phyloP scores from a whole-genome alignment of 2,329 filamentous ascomycete species.

The Basipetospora chlamydospora region DNA sequence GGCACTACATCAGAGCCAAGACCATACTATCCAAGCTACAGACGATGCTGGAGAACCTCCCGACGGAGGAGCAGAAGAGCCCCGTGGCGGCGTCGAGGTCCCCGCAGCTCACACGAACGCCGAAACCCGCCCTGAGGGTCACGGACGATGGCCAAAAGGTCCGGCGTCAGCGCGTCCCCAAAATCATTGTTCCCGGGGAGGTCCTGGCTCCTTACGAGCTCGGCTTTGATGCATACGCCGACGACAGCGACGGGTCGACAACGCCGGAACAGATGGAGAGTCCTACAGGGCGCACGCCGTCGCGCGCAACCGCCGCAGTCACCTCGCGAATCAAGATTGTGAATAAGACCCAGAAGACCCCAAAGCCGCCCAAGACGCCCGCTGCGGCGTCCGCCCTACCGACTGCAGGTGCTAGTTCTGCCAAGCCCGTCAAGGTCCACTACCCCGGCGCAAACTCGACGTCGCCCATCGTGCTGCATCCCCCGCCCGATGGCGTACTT shows the following conservation, averaged over 20 bases:
- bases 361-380: slow-evolving; percentile 17
- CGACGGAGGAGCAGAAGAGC: slow-evolving; percentile 36
- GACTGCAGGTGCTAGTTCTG: too few species aligned
- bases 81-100: slow-evolving; percentile 35
- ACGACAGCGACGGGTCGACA: slow-evolving; percentile 21
- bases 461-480: slow-evolving; percentile 31
- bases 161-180: slow-evolving; percentile 32
- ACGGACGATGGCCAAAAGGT: slow-evolving; percentile 30
- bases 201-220: slow-evolving; percentile 51
- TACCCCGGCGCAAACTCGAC: slow-evolving; percentile 24
- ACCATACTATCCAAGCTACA: slow-evolving; percentile 43
- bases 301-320: slow-evolving; percentile 20
- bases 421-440: slow-evolving; percentile 16
- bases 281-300: slow-evolving; percentile 15
- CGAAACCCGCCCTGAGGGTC: slow-evolving; percentile 31
- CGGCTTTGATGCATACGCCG: slow-evolving; percentile 43
- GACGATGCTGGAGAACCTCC: slow-evolving; percentile 46
- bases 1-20: slow-evolving; percentile 47
- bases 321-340: slow-evolving; percentile 36
- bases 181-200: slow-evolving; percentile 51
- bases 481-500: slow-evolving; percentile 44
- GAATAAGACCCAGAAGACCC: slow-evolving; percentile 26
- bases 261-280: slow-evolving; percentile 30
- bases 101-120: slow-evolving; percentile 32
- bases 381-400: slow-evolving; percentile 8